Evolutionary conservation across 1,284 basidiomycete species (phyloP), one percentile per base, ranked within the genome.

Genomic region (Peniophora sp.): DNA sequence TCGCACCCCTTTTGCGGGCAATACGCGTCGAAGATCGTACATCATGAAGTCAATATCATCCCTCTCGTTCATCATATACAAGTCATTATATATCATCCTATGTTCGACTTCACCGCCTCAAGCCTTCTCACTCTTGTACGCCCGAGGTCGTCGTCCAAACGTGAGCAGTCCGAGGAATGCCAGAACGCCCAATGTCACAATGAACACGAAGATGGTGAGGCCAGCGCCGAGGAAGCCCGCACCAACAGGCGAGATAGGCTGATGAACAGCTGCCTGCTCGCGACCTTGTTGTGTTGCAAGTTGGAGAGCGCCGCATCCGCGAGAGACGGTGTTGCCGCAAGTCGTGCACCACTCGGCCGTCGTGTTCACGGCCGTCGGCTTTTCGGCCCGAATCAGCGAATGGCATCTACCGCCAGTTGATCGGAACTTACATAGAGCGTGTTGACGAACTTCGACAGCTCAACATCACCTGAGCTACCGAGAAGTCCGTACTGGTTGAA

Each of bases 221-320:
- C 79, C 78, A 1, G 83, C 83, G 23, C 83, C 83, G 10, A 85
- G 64, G 65, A 83, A 81, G 1, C 83, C 83, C 24, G 83, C 81
- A 14, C 78, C 82, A 10, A 83, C 73, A 0, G 71, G 74, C 55
- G 70, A 73, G 56, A 83, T 74, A 35, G 58, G 64, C 34, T 74
- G 68, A 47, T 69, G 65, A 52, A 58, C 52, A 5, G 54, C 47
- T 20, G 63, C 62, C 17, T 58, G 60, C 27, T 32, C 27, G 27
- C 27, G 27, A 15, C 37, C 37, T 8, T 20, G 15, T 3, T 60
- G 55, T 6, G 68, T 54, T 8, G 69, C 64, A 18, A 71, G 70
- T 17, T 68, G 59, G 11, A 83, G 64, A 12, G 71, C 73, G 20
- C 62, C 75, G 52, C 83, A 85, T 15, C 83, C 83, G 50, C 82